These are phyloP conservation scores for Suhomyces coccinellae DNA, from an alignment of 1,139 yeast species.

Conservation along the genomic window DNA sequence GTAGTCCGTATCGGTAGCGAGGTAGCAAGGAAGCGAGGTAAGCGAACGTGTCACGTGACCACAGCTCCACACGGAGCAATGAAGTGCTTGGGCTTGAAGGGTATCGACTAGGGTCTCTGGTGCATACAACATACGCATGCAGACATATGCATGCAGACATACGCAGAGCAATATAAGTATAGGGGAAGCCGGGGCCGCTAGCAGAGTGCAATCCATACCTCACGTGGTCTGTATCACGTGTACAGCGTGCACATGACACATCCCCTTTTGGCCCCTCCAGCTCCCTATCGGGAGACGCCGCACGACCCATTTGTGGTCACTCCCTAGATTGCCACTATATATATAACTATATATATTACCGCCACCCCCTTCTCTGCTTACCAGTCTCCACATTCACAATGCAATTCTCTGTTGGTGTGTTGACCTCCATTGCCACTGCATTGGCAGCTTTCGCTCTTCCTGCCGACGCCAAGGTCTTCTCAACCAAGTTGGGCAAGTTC, in stretches of 20 bases:
- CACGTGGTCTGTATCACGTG: neutral
- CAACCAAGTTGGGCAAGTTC: constrained; percentile 63
- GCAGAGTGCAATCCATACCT: too few species aligned
- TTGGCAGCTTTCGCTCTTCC: constrained; percentile 29
- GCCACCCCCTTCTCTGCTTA: neutral
- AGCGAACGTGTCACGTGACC: too few species aligned
- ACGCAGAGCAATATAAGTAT: too few species aligned
- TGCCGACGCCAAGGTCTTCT: constrained; percentile 61
- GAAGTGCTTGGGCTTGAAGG: too few species aligned
- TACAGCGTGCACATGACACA: neutral
- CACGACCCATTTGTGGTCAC: constrained; percentile 7
- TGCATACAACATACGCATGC: too few species aligned
- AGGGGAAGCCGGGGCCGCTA: too few species aligned
- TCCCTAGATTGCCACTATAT: constrained; percentile 13
- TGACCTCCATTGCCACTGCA: constrained; percentile 41
- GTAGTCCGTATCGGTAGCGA: too few species aligned
- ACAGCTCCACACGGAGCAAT: too few species aligned
- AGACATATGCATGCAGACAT: too few species aligned
- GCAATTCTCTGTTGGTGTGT: constrained; percentile 37
- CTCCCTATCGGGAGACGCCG: constrained; percentile 2
- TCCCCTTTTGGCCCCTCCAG: neutral
- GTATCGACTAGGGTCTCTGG: too few species aligned
- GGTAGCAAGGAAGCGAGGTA: too few species aligned
- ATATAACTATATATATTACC: constrained; percentile 2
- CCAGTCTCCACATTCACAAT: constrained; percentile 15